Conservation (phyloP, 2,329 filamentous ascomycete genomes). For the Furcasterigmium sp. region DNA sequence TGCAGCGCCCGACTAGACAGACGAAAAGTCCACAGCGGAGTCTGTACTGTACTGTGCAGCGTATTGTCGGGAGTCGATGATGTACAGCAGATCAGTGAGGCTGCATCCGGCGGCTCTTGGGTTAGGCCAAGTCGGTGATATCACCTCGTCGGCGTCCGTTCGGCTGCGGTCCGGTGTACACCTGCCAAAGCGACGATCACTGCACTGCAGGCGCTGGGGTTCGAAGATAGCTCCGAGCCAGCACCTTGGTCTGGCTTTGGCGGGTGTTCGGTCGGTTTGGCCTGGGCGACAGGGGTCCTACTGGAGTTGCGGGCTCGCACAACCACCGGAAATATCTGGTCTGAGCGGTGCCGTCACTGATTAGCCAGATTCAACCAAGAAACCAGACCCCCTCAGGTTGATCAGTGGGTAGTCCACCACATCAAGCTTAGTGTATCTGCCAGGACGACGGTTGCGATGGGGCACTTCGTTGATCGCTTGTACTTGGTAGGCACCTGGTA, state of each 20-base stretch:
- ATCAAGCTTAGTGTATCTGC: no score
- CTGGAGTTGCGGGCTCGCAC: neutral
- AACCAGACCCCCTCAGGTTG: neutral
- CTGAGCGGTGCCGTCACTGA: neutral
- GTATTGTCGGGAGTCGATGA: no score
- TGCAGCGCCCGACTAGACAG: no score
- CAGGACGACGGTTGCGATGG: no score
- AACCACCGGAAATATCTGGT: neutral
- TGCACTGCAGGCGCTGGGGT: neutral
- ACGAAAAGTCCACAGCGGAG: no score
- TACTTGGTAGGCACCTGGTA: no score
- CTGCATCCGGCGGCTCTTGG: neutral
- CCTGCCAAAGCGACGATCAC: conserved; percentile 1
- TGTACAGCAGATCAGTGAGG: neutral
- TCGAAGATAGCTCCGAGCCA: neutral
- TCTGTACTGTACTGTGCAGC: no score
- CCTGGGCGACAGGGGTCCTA: neutral
- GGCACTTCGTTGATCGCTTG: no score
- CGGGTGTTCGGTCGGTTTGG: neutral
- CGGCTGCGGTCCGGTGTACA: neutral
- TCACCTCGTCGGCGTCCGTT: neutral
- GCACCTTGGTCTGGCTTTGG: neutral
- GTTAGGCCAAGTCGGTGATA: neutral
- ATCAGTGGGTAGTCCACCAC: no score
- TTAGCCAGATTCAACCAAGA: neutral